A percentile compares a stretch with the other conserved stretches of the same genome.
Evolutionary conservation across 345 rosid species (phyloP).

Genomic region (Acer negundo): DNA sequence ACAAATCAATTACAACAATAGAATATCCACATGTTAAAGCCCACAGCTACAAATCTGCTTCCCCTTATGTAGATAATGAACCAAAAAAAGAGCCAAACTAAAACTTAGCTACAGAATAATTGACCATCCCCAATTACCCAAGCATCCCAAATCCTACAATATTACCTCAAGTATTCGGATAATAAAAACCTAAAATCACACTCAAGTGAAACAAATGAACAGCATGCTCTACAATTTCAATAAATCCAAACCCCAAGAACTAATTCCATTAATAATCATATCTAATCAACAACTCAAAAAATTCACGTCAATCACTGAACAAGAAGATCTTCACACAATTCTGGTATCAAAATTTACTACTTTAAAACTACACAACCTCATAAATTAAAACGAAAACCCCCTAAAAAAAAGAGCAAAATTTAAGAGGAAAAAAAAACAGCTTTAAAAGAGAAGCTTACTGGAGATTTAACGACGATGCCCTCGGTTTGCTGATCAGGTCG

Average conservation of each 20-base stretch:
- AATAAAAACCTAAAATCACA: conserved; percentile 9
- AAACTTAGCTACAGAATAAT: neutral
- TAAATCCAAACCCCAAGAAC: neutral
- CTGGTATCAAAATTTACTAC: conserved; percentile 1
- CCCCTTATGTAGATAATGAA: neutral
- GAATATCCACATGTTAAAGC: neutral
- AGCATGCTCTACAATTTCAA: conserved; percentile 1
- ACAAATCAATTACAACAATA: neutral
- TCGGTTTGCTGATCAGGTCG: conserved; percentile 58
- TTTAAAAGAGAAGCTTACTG: conserved; percentile 43
- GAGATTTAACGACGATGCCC: conserved; percentile 58
- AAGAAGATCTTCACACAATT: conserved; percentile 38
- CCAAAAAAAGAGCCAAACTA: neutral
- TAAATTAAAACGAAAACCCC: neutral
- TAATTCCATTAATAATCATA: conserved; percentile 7
- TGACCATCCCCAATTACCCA: neutral
- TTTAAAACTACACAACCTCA: neutral
- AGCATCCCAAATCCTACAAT: neutral
- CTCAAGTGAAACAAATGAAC: neutral
- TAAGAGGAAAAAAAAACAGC: neutral
- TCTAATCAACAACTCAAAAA: neutral
- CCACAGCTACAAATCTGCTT: neutral
- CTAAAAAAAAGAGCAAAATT: neutral
- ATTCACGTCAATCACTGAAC: neutral
- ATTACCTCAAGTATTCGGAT: conserved; percentile 10